Base-by-base conservation (phyloP, 306 rosid species). In the Castanopsis chinensis region DNA sequence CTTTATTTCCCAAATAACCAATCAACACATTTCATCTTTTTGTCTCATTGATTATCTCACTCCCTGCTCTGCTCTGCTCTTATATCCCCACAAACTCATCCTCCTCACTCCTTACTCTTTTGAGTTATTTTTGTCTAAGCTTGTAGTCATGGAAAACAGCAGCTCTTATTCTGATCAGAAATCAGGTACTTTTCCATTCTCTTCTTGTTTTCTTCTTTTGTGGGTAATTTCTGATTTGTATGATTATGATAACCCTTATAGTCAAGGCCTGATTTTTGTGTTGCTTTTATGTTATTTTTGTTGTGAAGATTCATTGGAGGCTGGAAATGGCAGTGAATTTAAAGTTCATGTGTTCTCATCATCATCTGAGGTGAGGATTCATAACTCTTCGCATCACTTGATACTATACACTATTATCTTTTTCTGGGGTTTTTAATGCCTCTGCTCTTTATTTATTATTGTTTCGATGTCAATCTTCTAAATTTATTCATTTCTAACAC, bases 331-430 rank as follows among this genome's bases (percentile, higher is more conserved):
- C 33, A 33, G 27, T 79, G 96, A 92, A 63, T 77, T 86, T 52
- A 82, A 69, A 78, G 96, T 88, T 76, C 96, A 80, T 68, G 93
- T 91, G 41, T 95, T 91, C 81, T 83, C 89, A 68, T 91, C 98
- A 63, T 85, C 97, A 83, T 82, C 95, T 7, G 97, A 95, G 97
- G 99, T 92, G 80, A 84, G 79, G 64, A 52, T 69, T 83, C 58
- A 23, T 72, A 23, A 70, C 60, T 82, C 64, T 41, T 83, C 58
- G 2, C 60, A 13, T 57, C 64, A 45, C 21, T 30, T 32, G 70
- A 28, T 63, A 11, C 20, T 5, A 28, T 64, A 17, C 45, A 41
- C 11, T 49, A 49, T 10, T 7, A 17, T 30, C 9, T 4, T 6
- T 18, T 67, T 7, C 71, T 67, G 71, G 20, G 45, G 9, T 11